A percentile compares a stretch with the other conserved stretches of the same genome.
Conservation (phyloP, 495 filamentous ascomycete species). For the Hyaloscypha variabilis region DNA sequence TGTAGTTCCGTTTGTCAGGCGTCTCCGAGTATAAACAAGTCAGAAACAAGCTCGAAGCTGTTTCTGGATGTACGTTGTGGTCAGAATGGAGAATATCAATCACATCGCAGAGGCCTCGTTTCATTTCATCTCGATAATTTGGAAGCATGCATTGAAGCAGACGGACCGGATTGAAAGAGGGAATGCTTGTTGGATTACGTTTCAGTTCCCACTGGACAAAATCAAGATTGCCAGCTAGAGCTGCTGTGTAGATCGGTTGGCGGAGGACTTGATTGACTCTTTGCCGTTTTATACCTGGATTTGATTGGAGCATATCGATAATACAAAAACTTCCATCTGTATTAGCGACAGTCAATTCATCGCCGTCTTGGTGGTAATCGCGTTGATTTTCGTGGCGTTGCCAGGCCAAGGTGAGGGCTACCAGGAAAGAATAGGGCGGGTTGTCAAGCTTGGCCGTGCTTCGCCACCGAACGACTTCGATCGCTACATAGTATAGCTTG, state of each 20-base stretch:
- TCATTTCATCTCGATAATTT: neutral
- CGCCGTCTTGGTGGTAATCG: neutral
- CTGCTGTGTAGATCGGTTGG: neutral
- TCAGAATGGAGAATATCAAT: neutral
- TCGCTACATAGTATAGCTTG: neutral
- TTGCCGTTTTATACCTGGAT: no score
- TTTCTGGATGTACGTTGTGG: neutral
- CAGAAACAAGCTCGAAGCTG: neutral
- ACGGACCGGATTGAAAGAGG: neutral
- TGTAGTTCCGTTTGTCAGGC: neutral
- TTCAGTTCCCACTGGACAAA: neutral
- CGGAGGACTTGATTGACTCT: neutral
- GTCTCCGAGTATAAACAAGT: neutral
- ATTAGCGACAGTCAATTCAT: neutral
- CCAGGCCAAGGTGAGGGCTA: neutral
- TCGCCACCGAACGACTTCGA: neutral
- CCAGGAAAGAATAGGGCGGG: neutral
- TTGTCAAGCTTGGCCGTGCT: neutral
- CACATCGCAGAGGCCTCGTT: neutral
- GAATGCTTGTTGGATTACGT: neutral
- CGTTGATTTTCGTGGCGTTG: neutral
- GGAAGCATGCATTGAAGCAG: neutral
- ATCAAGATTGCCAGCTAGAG: neutral
- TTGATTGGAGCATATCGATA: no score
- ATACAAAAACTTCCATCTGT: no score